Conservation (phyloP, 1,139 yeast species). For the Kurtzmaniella quercitrusa region DNA sequence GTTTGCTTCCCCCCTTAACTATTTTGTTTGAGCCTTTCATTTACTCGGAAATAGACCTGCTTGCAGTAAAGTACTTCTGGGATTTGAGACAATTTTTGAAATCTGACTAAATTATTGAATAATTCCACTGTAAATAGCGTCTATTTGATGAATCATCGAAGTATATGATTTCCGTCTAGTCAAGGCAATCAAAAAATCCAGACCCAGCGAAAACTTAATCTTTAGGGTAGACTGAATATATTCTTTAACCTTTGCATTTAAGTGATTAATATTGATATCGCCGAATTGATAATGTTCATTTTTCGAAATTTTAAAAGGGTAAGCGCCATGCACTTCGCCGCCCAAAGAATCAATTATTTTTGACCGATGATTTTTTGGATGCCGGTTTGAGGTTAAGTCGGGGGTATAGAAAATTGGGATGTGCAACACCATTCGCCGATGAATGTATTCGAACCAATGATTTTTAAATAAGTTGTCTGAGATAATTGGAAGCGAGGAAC, state of each 20-base stretch:
- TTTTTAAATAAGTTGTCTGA: conserved; percentile 22
- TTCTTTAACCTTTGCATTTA: background rate
- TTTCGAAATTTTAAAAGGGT: background rate
- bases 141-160: background rate
- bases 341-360: background rate
- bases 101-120: too few species aligned
- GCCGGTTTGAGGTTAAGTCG: conserved; percentile 20
- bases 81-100: too few species aligned
- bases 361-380: conserved; percentile 4
- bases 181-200: background rate
- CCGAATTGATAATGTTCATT: background rate
- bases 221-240: background rate
- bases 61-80: too few species aligned
- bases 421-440: conserved; percentile 19
- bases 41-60: too few species aligned
- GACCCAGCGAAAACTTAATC: background rate
- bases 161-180: background rate
- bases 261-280: background rate
- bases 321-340: background rate
- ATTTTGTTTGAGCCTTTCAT: too few species aligned
- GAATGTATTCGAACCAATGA: conserved; percentile 28
- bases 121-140: background rate
- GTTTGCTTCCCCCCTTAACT: too few species aligned
- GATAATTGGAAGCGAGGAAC: conserved; percentile 20
- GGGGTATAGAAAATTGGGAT: conserved; percentile 33